A percentile compares a stretch with the other conserved stretches of the same genome.
phyloP scores from a whole-genome alignment of 2,329 filamentous ascomycete species.

The Mycogone perniciosa region DNA sequence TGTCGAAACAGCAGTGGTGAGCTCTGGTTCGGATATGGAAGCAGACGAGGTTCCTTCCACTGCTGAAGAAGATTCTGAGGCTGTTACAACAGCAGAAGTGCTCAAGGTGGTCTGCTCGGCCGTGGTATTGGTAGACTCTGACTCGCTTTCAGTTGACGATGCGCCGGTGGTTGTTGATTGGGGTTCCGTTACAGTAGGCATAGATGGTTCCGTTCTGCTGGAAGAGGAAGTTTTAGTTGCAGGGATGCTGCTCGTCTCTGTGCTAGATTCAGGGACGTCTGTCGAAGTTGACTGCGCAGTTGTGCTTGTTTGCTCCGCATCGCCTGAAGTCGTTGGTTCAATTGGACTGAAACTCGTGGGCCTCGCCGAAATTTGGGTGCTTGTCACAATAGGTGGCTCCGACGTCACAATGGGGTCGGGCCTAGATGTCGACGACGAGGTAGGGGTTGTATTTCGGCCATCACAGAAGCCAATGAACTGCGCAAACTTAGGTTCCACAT shows the following conservation, averaged over 20 bases:
- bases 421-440: slow-evolving; percentile 9
- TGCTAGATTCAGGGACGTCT: background rate
- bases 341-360: slow-evolving; percentile 2
- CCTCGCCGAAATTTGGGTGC: slow-evolving; percentile 21
- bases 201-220: too few species aligned
- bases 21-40: too few species aligned
- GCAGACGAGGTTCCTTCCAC: too few species aligned
- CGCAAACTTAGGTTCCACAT: slow-evolving; percentile 32
- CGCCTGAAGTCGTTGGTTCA: background rate
- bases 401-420: slow-evolving; percentile 22
- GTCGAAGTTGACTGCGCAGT: background rate
- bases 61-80: too few species aligned
- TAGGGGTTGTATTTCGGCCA: slow-evolving; percentile 17
- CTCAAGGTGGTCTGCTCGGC: too few species aligned
- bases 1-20: too few species aligned
- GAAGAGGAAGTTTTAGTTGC: too few species aligned
- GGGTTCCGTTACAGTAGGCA: too few species aligned
- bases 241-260: background rate
- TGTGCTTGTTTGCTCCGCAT: background rate
- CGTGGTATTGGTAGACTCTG: too few species aligned
- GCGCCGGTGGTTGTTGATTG: too few species aligned
- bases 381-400: slow-evolving; percentile 19
- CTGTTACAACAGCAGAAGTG: too few species aligned
- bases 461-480: slow-evolving; percentile 44
- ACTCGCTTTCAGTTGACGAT: too few species aligned